Evolutionary conservation across 192 early-diverging fungal species (phyloP).

Genomic region (Gryganskiella cystojenkinii): DNA sequence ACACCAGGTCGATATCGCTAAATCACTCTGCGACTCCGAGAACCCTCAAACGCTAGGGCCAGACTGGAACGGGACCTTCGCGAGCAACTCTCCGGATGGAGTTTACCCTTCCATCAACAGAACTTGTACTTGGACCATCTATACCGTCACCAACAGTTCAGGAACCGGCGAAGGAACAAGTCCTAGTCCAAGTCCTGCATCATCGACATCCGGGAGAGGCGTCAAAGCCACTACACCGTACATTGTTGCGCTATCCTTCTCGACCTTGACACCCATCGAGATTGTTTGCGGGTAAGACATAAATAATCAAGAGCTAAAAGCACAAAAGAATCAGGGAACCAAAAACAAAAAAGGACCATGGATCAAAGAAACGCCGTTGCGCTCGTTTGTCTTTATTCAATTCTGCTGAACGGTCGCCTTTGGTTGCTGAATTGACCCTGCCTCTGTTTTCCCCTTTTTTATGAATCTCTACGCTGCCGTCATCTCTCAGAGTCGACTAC

Average conservation of each 20-base stretch:
- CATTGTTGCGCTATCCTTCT: background rate
- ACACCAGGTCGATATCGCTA: background rate
- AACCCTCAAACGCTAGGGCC: constrained; percentile 1
- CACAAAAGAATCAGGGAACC: background rate
- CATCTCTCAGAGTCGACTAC: constrained; percentile 25
- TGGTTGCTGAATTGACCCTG: background rate
- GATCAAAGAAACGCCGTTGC: background rate
- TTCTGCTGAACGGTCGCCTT: background rate
- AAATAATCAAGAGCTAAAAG: too few relatives aligned
- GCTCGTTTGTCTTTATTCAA: background rate
- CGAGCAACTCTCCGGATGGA: constrained; percentile 20
- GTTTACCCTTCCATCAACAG: constrained; percentile 13
- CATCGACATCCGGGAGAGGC: background rate
- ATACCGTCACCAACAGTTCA: background rate
- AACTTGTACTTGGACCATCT: constrained; percentile 35
- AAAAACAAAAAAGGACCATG: background rate
- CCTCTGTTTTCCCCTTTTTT: background rate
- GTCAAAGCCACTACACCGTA: background rate
- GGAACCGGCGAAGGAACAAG: background rate
- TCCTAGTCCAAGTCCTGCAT: background rate
- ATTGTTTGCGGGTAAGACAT: constrained; percentile 20
- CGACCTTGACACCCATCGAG: background rate
- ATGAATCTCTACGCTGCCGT: too few relatives aligned
- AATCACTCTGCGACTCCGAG: constrained; percentile 2
- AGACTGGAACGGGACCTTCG: constrained; percentile 18